Percentiles rank a stretch among this genome's conserved stretches.
These are phyloP conservation scores for Epichloe amarillans DNA, from an alignment of 2,329 filamentous ascomycete genomes.

Conservation along the genomic window DNA sequence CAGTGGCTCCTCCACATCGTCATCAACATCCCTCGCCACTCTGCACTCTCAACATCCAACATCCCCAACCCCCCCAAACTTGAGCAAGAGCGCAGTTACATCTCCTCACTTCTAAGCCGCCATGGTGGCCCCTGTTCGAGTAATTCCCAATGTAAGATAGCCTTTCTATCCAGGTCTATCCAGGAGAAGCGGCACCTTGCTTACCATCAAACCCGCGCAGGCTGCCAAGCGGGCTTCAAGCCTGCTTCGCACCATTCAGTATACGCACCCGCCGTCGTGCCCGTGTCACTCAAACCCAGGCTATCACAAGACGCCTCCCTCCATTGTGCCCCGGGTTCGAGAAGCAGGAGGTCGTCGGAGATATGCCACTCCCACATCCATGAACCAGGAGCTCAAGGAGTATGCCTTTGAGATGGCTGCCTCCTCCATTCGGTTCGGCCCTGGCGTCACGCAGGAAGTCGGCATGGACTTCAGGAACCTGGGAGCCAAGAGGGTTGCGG, in stretches of 20 bases:
- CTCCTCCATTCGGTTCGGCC: constrained; percentile 85
- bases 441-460: constrained; percentile 86
- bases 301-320: constrained; percentile 53
- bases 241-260: constrained; percentile 80
- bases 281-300: constrained; percentile 86
- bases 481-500: constrained; percentile 72
- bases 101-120: neutral
- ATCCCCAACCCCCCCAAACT: neutral
- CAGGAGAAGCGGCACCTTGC: neutral
- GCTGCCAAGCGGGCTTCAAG: constrained; percentile 52
- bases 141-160: constrained; percentile 20
- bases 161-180: neutral
- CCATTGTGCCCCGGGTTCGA: constrained; percentile 36
- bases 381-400: constrained; percentile 57
- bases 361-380: constrained; percentile 57
- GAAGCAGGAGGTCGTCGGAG: constrained; percentile 27
- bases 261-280: constrained; percentile 72
- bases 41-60: neutral
- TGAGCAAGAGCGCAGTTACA: neutral
- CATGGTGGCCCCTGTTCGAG: constrained; percentile 19
- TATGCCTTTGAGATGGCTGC: constrained; percentile 99
- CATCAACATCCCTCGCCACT: neutral
- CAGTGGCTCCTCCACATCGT: neutral
- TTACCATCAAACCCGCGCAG: constrained; percentile 19
- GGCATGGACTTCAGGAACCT: constrained; percentile 97